phyloP scores from a whole-genome alignment of 164 flowering plant genomes.

The Macadamia tetraphylla region DNA sequence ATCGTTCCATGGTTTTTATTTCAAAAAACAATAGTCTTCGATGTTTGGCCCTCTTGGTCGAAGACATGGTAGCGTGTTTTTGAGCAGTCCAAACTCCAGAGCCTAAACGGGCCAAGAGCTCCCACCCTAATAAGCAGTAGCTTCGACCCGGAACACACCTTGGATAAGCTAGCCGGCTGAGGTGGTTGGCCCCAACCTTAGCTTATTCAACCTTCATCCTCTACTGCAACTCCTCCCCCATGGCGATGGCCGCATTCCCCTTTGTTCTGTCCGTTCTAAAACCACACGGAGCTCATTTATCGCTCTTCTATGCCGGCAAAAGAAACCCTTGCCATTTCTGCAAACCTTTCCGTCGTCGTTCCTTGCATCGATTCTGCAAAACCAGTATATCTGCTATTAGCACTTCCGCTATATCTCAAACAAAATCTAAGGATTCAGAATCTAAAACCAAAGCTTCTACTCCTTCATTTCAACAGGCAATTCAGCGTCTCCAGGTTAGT shows the following conservation, averaged over 20 bases:
- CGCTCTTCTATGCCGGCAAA: constrained; percentile 15
- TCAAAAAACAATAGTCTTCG: too few relatives aligned
- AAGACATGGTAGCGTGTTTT: too few relatives aligned
- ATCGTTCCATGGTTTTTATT: too few relatives aligned
- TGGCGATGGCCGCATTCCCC: constrained; percentile 42
- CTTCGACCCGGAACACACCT: too few relatives aligned
- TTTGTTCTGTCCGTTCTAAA: constrained; percentile 32
- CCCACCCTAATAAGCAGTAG: too few relatives aligned
- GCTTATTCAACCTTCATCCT: too few relatives aligned
- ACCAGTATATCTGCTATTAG: constrained; percentile 15
- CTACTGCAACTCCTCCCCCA: constrained; percentile 8
- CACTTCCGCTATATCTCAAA: constrained; percentile 24
- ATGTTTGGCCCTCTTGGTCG: too few relatives aligned
- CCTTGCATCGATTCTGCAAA: constrained; percentile 8
- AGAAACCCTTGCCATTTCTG: constrained; percentile 18
- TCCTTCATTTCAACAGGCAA: constrained; percentile 89
- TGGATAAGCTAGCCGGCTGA: too few relatives aligned
- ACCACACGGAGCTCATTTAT: constrained; percentile 20
- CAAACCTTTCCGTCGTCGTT: constrained; percentile 8
- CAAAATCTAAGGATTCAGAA: constrained; percentile 17
- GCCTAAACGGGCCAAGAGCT: too few relatives aligned
- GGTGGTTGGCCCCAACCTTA: too few relatives aligned
- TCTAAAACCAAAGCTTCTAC: constrained; percentile 22
- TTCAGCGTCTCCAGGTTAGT: constrained; percentile 81
- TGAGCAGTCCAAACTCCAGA: too few relatives aligned